A percentile compares a stretch with the other conserved stretches of the same genome.
Conservation (phyloP, 1,284 basidiomycete species). For the Puccinia coronata region DNA sequence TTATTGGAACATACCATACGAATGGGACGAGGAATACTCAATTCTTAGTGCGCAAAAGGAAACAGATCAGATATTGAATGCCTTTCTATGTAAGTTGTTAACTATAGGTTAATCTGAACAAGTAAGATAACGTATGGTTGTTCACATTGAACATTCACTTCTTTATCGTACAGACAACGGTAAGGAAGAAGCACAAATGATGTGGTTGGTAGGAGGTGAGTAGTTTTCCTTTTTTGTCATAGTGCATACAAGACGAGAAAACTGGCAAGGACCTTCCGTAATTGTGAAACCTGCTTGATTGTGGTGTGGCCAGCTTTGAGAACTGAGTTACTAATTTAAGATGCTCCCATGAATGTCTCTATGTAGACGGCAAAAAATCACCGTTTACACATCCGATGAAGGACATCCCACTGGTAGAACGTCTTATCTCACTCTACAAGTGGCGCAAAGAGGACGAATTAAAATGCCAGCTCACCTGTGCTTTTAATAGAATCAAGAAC, state of each 20-base stretch:
- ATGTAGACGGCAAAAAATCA: no score
- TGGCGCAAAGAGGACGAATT: not conserved
- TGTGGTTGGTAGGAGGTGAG: not conserved
- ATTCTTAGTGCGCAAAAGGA: no score
- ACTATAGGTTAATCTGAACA: not conserved
- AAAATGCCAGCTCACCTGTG: not conserved
- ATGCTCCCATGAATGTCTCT: not conserved
- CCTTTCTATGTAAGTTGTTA: not conserved
- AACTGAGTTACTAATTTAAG: not conserved
- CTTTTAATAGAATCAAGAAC: not conserved
- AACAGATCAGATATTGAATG: not conserved
- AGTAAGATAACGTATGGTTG: not conserved
- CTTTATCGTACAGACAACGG: not conserved
- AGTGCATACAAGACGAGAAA: no score
- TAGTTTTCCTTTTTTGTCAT: not conserved
- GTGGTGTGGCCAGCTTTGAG: not conserved
- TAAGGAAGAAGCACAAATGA: not conserved
- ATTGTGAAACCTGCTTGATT: not conserved
- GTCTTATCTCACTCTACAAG: not conserved
- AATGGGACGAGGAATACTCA: not conserved
- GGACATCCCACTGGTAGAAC: not conserved
- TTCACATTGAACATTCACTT: not conserved
- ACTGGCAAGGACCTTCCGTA: no score
- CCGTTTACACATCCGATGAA: not conserved
- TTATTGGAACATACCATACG: not conserved